Evolutionary conservation across 202 grass and related monocot species (phyloP).

Genomic region (Bolboschoenoplectus hybrid): DNA sequence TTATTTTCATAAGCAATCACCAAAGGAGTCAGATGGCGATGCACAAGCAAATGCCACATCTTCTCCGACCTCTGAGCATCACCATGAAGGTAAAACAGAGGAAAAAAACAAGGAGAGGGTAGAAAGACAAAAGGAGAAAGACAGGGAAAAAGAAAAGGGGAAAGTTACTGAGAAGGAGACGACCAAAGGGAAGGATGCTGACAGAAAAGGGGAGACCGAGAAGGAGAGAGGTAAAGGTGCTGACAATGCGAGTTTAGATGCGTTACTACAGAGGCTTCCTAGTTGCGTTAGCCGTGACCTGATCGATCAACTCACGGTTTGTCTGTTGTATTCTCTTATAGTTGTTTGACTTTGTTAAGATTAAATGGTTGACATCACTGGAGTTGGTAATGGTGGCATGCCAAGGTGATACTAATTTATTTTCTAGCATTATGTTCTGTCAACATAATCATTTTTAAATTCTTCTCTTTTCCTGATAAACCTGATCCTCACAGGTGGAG

Average conservation of each 20-base stretch:
- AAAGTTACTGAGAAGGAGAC: slow-evolving; percentile 82
- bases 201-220: slow-evolving; percentile 82
- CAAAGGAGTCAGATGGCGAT: slow-evolving; percentile 65
- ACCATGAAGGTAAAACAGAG: slow-evolving; percentile 63
- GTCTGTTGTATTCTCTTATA: slow-evolving; percentile 24
- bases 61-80: slow-evolving; percentile 58
- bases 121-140: slow-evolving; percentile 77
- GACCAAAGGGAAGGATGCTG: slow-evolving; percentile 79
- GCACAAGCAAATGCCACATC: slow-evolving; percentile 53
- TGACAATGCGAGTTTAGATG: slow-evolving; percentile 84
- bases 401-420: background rate
- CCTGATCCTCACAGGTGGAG: slow-evolving; percentile 68
- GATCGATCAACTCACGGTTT: slow-evolving; percentile 90
- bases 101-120: slow-evolving; percentile 59
- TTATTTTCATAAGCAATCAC: slow-evolving; percentile 59
- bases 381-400: background rate
- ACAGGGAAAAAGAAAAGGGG: slow-evolving; percentile 65
- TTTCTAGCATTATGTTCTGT: background rate
- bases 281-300: slow-evolving; percentile 97
- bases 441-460: background rate
- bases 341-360: background rate
- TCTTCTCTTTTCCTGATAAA: slow-evolving; percentile 33
- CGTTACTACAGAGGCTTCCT: slow-evolving; percentile 78
- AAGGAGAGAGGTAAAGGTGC: slow-evolving; percentile 90
- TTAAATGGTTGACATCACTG: background rate